phyloP scores from a whole-genome alignment of 2,329 filamentous ascomycete genomes.

The Alternaria triticina region DNA sequence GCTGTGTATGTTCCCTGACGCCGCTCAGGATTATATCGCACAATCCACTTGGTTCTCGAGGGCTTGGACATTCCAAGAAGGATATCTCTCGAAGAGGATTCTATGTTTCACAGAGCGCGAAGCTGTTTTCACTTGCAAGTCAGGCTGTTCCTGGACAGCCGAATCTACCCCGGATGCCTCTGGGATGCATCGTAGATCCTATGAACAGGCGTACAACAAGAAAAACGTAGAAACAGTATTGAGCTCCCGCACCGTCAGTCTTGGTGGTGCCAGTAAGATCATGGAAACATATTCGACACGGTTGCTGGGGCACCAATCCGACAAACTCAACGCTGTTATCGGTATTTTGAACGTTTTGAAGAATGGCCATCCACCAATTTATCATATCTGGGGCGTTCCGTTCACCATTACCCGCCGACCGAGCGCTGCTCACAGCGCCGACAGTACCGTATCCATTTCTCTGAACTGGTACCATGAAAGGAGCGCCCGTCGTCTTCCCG shows the following conservation, averaged over 20 bases:
- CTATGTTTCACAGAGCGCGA: background rate
- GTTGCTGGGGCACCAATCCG: background rate
- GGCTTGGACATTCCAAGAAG: background rate
- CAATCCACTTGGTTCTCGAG: background rate
- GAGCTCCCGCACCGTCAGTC: no score
- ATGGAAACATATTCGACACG: background rate
- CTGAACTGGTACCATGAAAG: accelerated
- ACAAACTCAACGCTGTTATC: background rate
- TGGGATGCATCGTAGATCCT: no score
- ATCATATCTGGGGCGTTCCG: background rate
- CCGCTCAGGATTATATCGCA: background rate
- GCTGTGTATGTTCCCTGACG: accelerated
- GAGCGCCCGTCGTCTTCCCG: background rate
- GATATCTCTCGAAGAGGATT: background rate
- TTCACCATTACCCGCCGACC: background rate
- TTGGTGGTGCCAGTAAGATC: no score
- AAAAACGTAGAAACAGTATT: no score
- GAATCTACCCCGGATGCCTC: no score
- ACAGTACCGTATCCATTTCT: background rate
- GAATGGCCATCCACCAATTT: background rate
- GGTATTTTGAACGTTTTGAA: background rate
- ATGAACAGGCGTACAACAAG: no score
- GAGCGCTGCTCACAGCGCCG: background rate
- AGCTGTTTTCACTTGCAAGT: background rate
- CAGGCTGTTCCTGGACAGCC: no score